These are phyloP conservation scores for Dioscorea cayenensis DNA, from an alignment of 116 monocot species.

Conservation along the genomic window DNA sequence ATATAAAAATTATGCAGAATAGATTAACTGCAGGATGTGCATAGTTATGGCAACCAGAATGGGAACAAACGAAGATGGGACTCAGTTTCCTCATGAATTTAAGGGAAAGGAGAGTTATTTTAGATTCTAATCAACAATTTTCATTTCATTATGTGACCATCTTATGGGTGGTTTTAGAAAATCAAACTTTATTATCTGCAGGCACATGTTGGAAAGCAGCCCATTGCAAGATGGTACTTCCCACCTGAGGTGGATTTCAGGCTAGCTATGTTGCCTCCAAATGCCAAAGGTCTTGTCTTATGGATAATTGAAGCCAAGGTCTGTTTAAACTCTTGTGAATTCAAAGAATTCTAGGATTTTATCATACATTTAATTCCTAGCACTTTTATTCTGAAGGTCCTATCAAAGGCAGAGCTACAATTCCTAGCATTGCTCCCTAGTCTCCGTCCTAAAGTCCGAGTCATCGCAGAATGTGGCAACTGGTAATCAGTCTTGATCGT, in stretches of 20 bases:
- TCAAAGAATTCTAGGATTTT: neutral
- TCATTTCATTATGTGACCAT: no score
- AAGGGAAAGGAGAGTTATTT: no score
- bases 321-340: neutral
- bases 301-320: constrained; percentile 94
- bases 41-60: no score
- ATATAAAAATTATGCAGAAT: no score
- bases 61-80: no score
- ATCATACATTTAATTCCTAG: neutral
- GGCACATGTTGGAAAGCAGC: constrained; percentile 82
- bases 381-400: constrained; percentile 29
- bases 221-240: constrained; percentile 92
- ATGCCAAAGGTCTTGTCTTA: constrained; percentile 70
- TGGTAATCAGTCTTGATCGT: constrained; percentile 34
- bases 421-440: constrained; percentile 80
- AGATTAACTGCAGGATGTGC: no score
- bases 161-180: neutral
- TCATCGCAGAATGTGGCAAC: constrained; percentile 87
- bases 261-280: constrained; percentile 70
- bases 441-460: constrained; percentile 75
- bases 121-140: no score
- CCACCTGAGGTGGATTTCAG: constrained; percentile 90
- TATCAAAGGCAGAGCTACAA: constrained; percentile 87
- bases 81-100: no score
- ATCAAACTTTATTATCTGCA: constrained; percentile 11